Evolutionary conservation across 495 filamentous ascomycete genomes (phyloP), one percentile per base, ranked within the genome.

Genomic region (Pseudoneurospora amorphoporcata): DNA sequence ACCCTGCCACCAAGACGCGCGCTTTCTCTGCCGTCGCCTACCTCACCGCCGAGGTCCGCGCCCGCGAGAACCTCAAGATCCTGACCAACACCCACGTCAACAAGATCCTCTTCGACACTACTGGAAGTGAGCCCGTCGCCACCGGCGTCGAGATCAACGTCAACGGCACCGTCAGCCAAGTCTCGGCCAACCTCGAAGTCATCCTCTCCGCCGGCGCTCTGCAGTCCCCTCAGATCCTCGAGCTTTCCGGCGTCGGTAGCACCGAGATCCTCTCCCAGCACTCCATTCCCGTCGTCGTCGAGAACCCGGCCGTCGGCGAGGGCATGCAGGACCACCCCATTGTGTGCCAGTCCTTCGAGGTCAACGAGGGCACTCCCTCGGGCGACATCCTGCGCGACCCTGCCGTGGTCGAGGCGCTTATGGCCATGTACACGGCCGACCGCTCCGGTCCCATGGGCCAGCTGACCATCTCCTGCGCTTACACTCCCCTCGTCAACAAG

Each of bases 231-330:
- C 88, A 89, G 73, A 79, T 90, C n/a, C 79, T 89, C 4, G 84
- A 94, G 71, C 87, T 91, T 23, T 94, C 91, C 45, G 93, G 93
- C 37, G 86, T 97, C 45, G 93, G 93, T n/a, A 88, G 88, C 29
- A 79, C 81, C 32, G 73, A 86, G 71, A 88, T 95, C 72, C 89
- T 95, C 32, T 76, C 84, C 37, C 80, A 83, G 32, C 85, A 93
- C 72, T 83, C 82, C 12, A 94, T 97, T 73, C 86, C 88, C 37
- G 87, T 94, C 5, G 79, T 92, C 10, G 88, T 90, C 77, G 87
- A 93, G 71, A 86, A 94, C 70, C 90, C 91, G 39, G 91, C 90
- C 79, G 89, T 97, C 4, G 93, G 93, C 72, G 88, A 94, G 82
- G 91, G 84, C 70, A 75, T 86, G 72, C 85, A 87, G 69, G 87